Evolutionary conservation across 805 yeast species (phyloP), one percentile per base, ranked within the genome.

Genomic region (Saccharomycopsis sp.): DNA sequence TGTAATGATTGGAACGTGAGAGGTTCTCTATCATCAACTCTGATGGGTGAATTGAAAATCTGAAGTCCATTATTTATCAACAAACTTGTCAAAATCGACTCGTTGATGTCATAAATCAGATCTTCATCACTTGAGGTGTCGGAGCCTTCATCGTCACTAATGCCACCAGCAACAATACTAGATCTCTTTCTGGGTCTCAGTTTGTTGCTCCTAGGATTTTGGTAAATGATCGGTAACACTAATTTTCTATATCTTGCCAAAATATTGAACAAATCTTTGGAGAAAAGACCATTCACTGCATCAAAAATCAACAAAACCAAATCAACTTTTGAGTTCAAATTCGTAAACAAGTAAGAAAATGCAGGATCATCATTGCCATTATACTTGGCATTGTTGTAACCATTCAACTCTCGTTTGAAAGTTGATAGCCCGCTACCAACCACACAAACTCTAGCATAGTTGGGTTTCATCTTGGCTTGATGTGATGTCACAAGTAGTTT

Each of bases 281-380:
- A 36, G 33, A 39, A 46, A 15, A 46, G 26, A 9, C 47, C 49
- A 36, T 43, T 46, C 4, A 12, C 30, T 9, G 46, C 20, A 30
- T 46, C 49, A 34, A 43, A 46, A n/a, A 46, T 39, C 22, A 46
- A 34, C 10, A 46, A 19, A 3, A 46, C 26, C 25, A 42, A 34
- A 23, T 46, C 48, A 4, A 46, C 48, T 19, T 37, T 34, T n/a
- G 42, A 26, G 36, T 46, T 46, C n/a, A 46, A 38, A 27, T 46
- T 46, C 8, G 49, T 46, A 27, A 46, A 46, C 19, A 34, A 13
- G 18, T 46, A 46, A 18, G 37, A 43, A 8, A 45, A 38, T 8
- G 34, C 13, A 32, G 19, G 26, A 2, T 27, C 17, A 13, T 26
- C 18, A 15, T 32, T 20, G 7, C 21, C 29, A 18, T 20, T 26